These are phyloP conservation scores for Citrus trifoliata DNA, from an alignment of 345 rosid genomes.

Conservation along the genomic window DNA sequence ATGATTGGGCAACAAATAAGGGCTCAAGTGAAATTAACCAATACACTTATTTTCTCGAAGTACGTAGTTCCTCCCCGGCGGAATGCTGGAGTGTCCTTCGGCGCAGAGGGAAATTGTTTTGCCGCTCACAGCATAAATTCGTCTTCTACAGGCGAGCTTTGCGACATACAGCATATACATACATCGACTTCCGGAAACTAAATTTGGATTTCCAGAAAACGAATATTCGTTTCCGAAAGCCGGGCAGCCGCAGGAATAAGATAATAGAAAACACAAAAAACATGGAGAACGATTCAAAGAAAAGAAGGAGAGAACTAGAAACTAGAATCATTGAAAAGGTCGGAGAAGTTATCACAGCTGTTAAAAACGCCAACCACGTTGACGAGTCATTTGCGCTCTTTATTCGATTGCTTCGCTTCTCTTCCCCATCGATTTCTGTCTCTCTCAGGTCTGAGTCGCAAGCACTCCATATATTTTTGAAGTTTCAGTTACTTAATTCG, in stretches of 20 bases:
- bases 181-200: too few species aligned
- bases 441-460: slow-evolving; percentile 45
- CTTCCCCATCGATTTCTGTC: slow-evolving; percentile 64
- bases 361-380: slow-evolving; percentile 61
- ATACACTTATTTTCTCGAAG: too few species aligned
- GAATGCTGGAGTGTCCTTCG: too few species aligned
- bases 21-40: too few species aligned
- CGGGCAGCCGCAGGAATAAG: neutral
- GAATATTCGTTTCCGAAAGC: neutral
- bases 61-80: too few species aligned
- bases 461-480: neutral
- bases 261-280: too few species aligned
- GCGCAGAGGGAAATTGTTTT: too few species aligned
- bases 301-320: slow-evolving; percentile 20
- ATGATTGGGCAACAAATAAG: too few species aligned
- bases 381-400: slow-evolving; percentile 73
- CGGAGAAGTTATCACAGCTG: slow-evolving; percentile 48
- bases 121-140: too few species aligned
- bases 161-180: too few species aligned
- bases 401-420: slow-evolving; percentile 73
- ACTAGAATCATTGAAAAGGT: slow-evolving; percentile 45
- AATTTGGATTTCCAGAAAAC: neutral
- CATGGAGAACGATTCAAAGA: slow-evolving; percentile 27
- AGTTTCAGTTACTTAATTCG: neutral
- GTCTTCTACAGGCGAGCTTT: too few species aligned